Evolutionary conservation across 2,329 filamentous ascomycete genomes (phyloP), one percentile per base, ranked within the genome.

Genomic region (Mariannaea elegans): DNA sequence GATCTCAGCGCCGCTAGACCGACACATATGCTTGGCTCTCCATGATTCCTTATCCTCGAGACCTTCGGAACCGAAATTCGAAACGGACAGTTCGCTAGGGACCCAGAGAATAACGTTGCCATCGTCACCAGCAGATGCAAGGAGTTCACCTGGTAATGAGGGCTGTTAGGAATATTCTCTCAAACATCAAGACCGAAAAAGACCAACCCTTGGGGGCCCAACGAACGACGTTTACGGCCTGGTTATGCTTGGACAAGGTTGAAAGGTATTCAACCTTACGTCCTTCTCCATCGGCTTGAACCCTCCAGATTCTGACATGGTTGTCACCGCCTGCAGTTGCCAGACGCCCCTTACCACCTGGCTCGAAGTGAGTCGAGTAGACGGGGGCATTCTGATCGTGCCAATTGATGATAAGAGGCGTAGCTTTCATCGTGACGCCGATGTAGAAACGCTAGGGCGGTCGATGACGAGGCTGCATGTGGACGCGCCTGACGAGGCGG

Each of bases 101-200:
- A 97, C 92, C 95, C 95, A 99, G 61, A 97, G 86, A 58, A 99
- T 90, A 52, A 98, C 92, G 74, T 98, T 99, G 60, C 95, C 95
- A 76, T 99, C 95, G 75, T 99, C 95, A 67, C 95, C 95, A 32
- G 95, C 95, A 54, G 94, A 97, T 65, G 94, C 95, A 63, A 99
- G 87, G 71, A 94, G 87, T 78, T 98, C 95, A 64, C 94, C 94
- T 97, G 71, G 19, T 42, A 14, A 23, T 3, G 32, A 32, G n/a
- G 34, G 55, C 62, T 66, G 66, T 56, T 46, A 54, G 42, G 5
- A 72, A 34, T 39, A 41, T 27, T 48, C 19, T 32, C 19, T 36
- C 29, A 39, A 57, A 50, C n/a, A 13, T 38, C 24, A 12, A 14
- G 46, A 36, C 42, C 5, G 32, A 51, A 42, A n/a, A n/a, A n/a